Conservation (phyloP, 306 rosid species). For the Senna tora region DNA sequence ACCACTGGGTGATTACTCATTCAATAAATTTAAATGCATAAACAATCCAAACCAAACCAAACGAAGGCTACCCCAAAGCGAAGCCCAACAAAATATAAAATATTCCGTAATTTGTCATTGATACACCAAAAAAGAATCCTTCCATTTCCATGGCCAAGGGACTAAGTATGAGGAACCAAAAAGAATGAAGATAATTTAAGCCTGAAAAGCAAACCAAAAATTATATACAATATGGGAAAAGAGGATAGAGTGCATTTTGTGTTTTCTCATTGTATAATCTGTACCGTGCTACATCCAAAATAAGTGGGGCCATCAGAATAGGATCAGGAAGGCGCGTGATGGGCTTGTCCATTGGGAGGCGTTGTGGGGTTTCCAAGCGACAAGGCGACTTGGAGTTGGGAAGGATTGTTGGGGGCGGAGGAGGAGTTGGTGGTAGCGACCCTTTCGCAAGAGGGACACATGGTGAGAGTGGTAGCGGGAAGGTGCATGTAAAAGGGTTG, state of each 20-base stretch:
- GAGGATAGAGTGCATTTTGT: background rate
- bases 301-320: background rate
- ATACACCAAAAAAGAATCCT: background rate
- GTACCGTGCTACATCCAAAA: background rate
- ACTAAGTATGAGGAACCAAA: background rate
- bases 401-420: background rate
- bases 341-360: constrained; percentile 48
- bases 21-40: too few species aligned
- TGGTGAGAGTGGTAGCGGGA: constrained; percentile 97
- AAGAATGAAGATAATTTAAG: background rate
- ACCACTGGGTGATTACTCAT: background rate
- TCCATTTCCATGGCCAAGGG: background rate
- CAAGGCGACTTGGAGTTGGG: constrained; percentile 16
- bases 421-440: constrained; percentile 47
- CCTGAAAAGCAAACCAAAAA: background rate
- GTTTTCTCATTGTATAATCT: background rate
- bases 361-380: constrained; percentile 43
- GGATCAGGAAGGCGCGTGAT: constrained; percentile 43
- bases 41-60: background rate
- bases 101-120: background rate
- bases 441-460: constrained; percentile 95
- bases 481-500: constrained; percentile 91
- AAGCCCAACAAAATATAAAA: too few species aligned
- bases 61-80: too few species aligned
- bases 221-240: background rate